Conservation (phyloP, 208 protist species). For the Eutreptiella sp. region DNA sequence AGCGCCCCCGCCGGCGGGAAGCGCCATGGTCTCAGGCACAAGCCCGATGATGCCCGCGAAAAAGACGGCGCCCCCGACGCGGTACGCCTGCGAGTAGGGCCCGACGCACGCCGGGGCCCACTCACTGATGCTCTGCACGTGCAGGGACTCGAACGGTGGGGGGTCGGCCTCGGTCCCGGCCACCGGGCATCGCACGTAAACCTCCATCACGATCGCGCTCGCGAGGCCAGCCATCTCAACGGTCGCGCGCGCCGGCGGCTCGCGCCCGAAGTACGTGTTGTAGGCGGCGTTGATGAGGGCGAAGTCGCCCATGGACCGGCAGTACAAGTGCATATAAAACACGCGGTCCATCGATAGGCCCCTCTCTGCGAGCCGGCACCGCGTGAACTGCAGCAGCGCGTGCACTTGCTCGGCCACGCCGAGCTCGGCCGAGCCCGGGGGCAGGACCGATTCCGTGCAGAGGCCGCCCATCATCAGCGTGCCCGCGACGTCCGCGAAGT, state of each 20-base stretch:
- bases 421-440: constrained; percentile 3
- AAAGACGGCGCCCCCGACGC: constrained; percentile 26
- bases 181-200: too few species aligned
- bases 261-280: constrained; percentile 2
- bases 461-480: not conserved
- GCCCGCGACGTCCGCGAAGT: not conserved
- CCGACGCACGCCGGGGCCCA: constrained; percentile 77
- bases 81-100: constrained; percentile 66
- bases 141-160: constrained; percentile 43
- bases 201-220: not conserved
- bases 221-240: not conserved
- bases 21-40: constrained; percentile 43
- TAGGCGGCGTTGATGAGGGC: constrained; percentile 12
- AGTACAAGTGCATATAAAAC: constrained; percentile 12
- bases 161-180: not conserved
- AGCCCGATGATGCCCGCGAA: constrained; percentile 43
- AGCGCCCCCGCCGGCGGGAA: constrained; percentile 31
- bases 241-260: constrained; percentile 10
- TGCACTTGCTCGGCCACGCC: not conserved
- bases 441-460: not conserved
- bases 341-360: too few species aligned
- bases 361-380: too few species aligned
- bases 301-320: constrained; percentile 1
- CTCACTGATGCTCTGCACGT: constrained; percentile 78
- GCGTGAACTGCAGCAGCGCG: too few species aligned